Conservation (phyloP, 1,284 basidiomycete species). For the Gymnopus androsaceus region DNA sequence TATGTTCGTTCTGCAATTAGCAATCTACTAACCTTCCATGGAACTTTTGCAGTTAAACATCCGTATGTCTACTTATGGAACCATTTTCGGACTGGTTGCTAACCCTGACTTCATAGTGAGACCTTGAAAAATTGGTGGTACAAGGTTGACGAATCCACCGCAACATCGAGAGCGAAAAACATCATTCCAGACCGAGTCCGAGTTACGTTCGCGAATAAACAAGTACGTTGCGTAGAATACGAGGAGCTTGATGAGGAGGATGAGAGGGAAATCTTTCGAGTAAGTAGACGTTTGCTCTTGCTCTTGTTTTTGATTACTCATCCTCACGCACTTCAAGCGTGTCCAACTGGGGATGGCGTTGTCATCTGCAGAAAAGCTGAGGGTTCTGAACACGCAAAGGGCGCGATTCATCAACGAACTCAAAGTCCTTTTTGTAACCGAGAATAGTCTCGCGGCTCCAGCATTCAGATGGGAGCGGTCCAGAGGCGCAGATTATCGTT, state of each 20-base stretch:
- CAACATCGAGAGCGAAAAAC: neutral
- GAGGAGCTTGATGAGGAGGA: slow-evolving; percentile 56
- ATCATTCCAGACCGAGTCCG: slow-evolving; percentile 39
- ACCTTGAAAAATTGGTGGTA: slow-evolving; percentile 2
- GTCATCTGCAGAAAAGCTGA: slow-evolving; percentile 75
- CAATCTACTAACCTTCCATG: too few species aligned
- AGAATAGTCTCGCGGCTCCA: slow-evolving; percentile 39
- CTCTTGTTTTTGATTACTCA: neutral
- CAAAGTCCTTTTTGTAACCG: slow-evolving; percentile 44
- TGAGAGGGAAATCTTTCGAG: slow-evolving; percentile 79
- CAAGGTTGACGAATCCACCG: neutral
- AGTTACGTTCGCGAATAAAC: slow-evolving; percentile 61
- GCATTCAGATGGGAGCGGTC: slow-evolving; percentile 49
- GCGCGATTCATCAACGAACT: slow-evolving; percentile 56
- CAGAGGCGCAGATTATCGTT: slow-evolving; percentile 66
- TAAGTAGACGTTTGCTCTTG: slow-evolving; percentile 24
- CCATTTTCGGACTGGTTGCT: neutral
- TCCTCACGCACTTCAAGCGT: slow-evolving; percentile 46
- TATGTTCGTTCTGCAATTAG: slow-evolving; percentile 13
- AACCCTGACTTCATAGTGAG: neutral
- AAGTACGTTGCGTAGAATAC: slow-evolving; percentile 75
- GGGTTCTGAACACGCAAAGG: slow-evolving; percentile 57
- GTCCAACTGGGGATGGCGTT: slow-evolving; percentile 79
- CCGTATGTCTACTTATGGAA: slow-evolving; percentile 39
- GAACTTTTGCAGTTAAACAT: slow-evolving; percentile 49